Evolutionary conservation across 768 basidiomycete genomes (phyloP).

Genomic region (Leucocoprinus leucothites): DNA sequence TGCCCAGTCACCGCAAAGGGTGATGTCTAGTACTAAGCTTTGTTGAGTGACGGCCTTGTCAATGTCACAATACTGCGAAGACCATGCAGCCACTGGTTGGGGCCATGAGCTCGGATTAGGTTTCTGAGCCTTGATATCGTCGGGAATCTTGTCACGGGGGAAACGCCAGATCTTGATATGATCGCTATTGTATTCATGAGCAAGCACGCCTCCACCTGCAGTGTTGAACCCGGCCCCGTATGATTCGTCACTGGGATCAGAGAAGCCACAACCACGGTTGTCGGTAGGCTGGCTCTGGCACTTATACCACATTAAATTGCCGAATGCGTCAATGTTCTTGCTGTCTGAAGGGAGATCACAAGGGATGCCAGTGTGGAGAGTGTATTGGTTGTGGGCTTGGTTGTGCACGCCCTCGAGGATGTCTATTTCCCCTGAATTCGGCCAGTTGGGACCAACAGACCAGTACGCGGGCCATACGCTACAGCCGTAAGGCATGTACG

Average conservation of each 20-base stretch:
- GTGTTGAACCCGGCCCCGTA: slow-evolving; percentile 44
- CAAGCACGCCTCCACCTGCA: slow-evolving; percentile 48
- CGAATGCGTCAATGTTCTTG: slow-evolving; percentile 16
- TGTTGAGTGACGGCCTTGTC: slow-evolving; percentile 46
- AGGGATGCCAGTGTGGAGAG: slow-evolving; percentile 54
- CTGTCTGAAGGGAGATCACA: slow-evolving; percentile 31
- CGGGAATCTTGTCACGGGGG: slow-evolving; percentile 43
- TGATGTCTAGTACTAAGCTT: slow-evolving; percentile 41
- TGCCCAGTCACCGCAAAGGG: slow-evolving; percentile 45
- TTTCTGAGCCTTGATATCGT: slow-evolving; percentile 40
- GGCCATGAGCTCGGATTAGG: slow-evolving; percentile 52
- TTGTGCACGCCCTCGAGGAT: slow-evolving; percentile 70
- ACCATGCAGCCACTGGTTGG: slow-evolving; percentile 48
- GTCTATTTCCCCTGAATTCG: slow-evolving; percentile 60
- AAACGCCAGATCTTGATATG: slow-evolving; percentile 59
- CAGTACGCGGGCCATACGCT: slow-evolving; percentile 57
- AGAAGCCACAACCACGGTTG: slow-evolving; percentile 50
- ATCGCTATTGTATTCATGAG: slow-evolving; percentile 43
- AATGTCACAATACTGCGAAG: slow-evolving; percentile 45
- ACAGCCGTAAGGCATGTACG: slow-evolving; percentile 68
- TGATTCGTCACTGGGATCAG: slow-evolving; percentile 31
- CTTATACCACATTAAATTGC: slow-evolving; percentile 23
- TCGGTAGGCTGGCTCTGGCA: slow-evolving; percentile 37
- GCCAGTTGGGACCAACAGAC: slow-evolving; percentile 52
- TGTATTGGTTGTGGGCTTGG: slow-evolving; percentile 54